Percentiles rank a stretch among this genome's conserved stretches.
Conservation (phyloP, 2,329 filamentous ascomycete species). For the Beauveria medogensis region DNA sequence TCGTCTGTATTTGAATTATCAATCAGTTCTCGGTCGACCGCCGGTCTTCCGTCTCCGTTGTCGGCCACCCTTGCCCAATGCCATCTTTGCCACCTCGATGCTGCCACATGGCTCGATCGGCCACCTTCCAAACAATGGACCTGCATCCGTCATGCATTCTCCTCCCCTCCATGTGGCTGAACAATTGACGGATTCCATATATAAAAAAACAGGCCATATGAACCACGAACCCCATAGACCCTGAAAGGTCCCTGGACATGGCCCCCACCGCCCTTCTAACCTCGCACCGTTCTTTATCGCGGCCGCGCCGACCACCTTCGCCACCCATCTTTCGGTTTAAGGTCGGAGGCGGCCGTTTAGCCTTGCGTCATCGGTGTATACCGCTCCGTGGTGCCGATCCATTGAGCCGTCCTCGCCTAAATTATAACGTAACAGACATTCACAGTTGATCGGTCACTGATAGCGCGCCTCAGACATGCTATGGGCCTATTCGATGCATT, state of each 20-base stretch:
- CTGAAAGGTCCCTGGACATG: not conserved
- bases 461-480: not conserved
- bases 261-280: not conserved
- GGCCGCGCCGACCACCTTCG: not conserved
- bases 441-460: not conserved
- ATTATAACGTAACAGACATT: not conserved
- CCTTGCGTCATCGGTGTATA: slow-evolving; percentile 1
- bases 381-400: slow-evolving; percentile 2
- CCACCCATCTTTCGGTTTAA: not conserved
- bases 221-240: not conserved
- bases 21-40: not conserved
- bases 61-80: not conserved
- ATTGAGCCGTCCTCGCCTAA: not conserved
- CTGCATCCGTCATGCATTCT: not conserved
- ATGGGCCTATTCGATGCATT: not conserved
- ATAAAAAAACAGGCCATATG: not conserved
- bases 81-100: not conserved
- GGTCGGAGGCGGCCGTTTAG: slow-evolving; percentile 7
- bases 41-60: not conserved
- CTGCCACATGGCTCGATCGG: not conserved
- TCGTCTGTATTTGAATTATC: not conserved
- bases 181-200: too few species aligned
- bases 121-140: not conserved
- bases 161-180: not conserved
- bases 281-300: not conserved